phyloP scores from a whole-genome alignment of 768 basidiomycete species.

The Amanita pseudoporphyria region DNA sequence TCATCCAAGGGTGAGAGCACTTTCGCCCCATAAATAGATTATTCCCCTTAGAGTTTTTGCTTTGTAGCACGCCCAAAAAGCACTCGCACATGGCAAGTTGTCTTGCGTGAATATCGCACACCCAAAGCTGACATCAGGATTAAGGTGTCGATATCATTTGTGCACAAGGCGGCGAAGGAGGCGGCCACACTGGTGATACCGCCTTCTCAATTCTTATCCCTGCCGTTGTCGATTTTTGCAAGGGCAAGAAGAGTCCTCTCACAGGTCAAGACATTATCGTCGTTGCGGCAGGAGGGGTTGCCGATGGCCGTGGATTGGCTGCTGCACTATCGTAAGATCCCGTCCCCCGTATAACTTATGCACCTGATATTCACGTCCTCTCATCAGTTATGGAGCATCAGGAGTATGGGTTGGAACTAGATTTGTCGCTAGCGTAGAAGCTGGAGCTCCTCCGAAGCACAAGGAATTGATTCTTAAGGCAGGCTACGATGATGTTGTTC shows the following conservation, averaged over 20 bases:
- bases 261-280: conserved; percentile 71
- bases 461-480: conserved; percentile 60
- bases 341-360: neutral
- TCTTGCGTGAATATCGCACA: neutral
- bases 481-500: conserved; percentile 65
- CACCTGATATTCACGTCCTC: neutral
- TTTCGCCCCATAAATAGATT: conserved; percentile 1
- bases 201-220: conserved; percentile 79
- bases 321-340: conserved; percentile 54
- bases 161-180: conserved; percentile 82
- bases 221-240: conserved; percentile 70
- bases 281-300: conserved; percentile 79
- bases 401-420: conserved; percentile 88
- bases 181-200: conserved; percentile 82
- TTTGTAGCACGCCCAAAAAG: conserved; percentile 61
- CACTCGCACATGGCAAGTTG: conserved; percentile 53
- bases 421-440: conserved; percentile 76
- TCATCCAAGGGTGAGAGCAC: conserved; percentile 62
- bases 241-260: conserved; percentile 56
- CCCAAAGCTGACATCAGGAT: neutral
- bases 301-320: conserved; percentile 75
- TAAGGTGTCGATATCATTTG: conserved; percentile 85
- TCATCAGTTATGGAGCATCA: conserved; percentile 61
- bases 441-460: conserved; percentile 67
- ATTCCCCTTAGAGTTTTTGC: conserved; percentile 3